Evolutionary conservation across 306 rosid genomes (phyloP).

Genomic region (Castanea crenata): DNA sequence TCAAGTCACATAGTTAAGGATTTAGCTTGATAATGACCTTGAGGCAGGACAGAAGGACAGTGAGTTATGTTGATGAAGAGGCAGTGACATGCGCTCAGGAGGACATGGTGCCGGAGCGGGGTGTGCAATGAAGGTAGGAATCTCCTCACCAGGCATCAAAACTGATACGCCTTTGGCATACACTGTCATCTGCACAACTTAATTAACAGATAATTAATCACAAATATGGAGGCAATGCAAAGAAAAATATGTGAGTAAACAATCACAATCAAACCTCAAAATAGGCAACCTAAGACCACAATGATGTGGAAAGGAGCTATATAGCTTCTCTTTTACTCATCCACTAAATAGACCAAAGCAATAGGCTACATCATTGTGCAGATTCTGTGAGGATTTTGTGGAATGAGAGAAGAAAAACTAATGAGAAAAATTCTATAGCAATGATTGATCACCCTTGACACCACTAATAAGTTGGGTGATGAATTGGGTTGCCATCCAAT

Average conservation of each 20-base stretch:
- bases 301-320: background rate
- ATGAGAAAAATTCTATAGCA: background rate
- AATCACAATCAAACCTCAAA: background rate
- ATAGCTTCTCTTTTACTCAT: background rate
- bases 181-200: constrained; percentile 37
- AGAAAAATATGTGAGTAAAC: background rate
- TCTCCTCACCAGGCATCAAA: constrained; percentile 68
- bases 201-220: background rate
- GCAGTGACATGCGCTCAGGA: constrained; percentile 35
- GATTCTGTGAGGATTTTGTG: background rate
- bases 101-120: constrained; percentile 54
- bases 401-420: background rate
- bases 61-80: constrained; percentile 32
- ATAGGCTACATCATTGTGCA: background rate
- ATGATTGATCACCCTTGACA: too few species aligned
- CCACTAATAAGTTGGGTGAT: too few species aligned
- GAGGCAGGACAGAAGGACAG: constrained; percentile 10
- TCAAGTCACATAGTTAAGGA: background rate
- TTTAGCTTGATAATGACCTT: constrained; percentile 6
- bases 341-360: background rate
- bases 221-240: background rate
- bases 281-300: background rate
- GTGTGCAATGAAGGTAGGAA: constrained; percentile 69
- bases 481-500: background rate
- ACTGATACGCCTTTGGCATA: constrained; percentile 57